Base-by-base conservation (phyloP, 2,329 filamentous ascomycete species). In the Sporothrix globosa region DNA sequence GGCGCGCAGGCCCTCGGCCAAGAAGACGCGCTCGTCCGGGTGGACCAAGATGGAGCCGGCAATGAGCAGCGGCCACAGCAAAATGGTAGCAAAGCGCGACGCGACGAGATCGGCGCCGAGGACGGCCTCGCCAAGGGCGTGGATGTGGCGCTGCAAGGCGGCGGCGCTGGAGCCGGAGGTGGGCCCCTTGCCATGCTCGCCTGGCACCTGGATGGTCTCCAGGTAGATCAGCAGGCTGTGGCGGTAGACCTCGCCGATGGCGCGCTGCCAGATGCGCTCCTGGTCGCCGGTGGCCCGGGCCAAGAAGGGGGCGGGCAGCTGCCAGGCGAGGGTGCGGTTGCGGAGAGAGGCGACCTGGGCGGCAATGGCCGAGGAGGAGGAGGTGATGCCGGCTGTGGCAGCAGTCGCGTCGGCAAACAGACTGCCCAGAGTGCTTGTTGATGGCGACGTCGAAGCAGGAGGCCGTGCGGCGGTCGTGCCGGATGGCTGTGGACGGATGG, bases 11-110 rank as follows among this genome's bases (percentile, higher is more conserved):
- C 73, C 73, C 24, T 73, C 65, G 21, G 69, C 56, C 21, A 73
- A 34, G 19, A 70, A 72, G n/a, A 9, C n/a, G 53, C 72, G 73
- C 67, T 73, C 60, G 54, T 69, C 48, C 1, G 65, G 27, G 61
- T 61, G 46, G 6, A 27, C 63, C 13, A 75, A 24, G 11, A 72
- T 67, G 2, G 73, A 72, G n/a, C 74, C 73, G 24, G 70, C 56
- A n/a, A 74, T 67, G 6, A 73, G 27, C 54, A 74, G 52, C 50
- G 74, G 73, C 74, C 73, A 74, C 21, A 74, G 69, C 66, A 74
- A 52, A 41, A 75, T 61, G 24, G 69, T 60, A 44, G 68, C 60
- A 67, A 75, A 75, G 39, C 70, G 72, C 39, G 74, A 74, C 4
- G 65, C 66, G 6, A 70, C 71, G 0, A 75, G 67, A 53, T 72